Percentiles rank a stretch among this genome's conserved stretches.
These are phyloP conservation scores for Harrya chromipes DNA, from an alignment of 768 basidiomycete genomes.

Conservation along the genomic window DNA sequence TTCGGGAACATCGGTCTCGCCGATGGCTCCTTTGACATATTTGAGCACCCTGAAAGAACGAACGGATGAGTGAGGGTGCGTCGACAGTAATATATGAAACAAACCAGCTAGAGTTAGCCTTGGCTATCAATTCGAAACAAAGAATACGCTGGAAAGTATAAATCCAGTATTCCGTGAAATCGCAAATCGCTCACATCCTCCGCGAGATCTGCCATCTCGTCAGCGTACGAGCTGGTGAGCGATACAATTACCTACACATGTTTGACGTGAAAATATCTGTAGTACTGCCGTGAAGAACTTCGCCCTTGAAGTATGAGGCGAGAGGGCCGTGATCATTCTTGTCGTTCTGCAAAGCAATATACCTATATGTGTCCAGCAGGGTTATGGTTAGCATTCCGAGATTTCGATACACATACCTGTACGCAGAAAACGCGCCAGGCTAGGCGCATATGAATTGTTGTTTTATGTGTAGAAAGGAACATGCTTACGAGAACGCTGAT, in stretches of 20 bases:
- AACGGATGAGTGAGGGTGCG: conserved; percentile 4
- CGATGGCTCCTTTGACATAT: conserved; percentile 93
- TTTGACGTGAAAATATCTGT: conserved; percentile 95
- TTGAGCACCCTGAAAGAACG: conserved; percentile 73
- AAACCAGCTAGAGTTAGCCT: conserved; percentile 75
- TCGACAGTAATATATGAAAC: conserved; percentile 15
- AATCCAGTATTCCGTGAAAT: background rate
- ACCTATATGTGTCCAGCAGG: conserved; percentile 36
- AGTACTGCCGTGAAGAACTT: conserved; percentile 77
- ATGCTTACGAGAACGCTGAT: conserved; percentile 80
- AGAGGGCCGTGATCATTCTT: conserved; percentile 79
- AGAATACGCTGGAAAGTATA: conserved; percentile 63
- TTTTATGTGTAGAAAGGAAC: background rate
- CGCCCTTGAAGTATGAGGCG: conserved; percentile 97
- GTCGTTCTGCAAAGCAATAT: conserved; percentile 88
- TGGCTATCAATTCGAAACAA: conserved; percentile 78
- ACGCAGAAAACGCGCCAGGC: conserved; percentile 96
- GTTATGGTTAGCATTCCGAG: background rate
- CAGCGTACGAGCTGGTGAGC: conserved; percentile 1
- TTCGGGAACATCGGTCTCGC: conserved; percentile 93
- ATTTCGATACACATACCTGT: conserved; percentile 41
- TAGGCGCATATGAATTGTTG: conserved; percentile 27
- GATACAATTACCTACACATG: conserved; percentile 65
- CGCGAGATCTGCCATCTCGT: conserved; percentile 62
- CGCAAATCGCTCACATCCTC: conserved; percentile 62